Conservation (phyloP, 2,329 filamentous ascomycete genomes). For the Paecilomyces variotii region DNA sequence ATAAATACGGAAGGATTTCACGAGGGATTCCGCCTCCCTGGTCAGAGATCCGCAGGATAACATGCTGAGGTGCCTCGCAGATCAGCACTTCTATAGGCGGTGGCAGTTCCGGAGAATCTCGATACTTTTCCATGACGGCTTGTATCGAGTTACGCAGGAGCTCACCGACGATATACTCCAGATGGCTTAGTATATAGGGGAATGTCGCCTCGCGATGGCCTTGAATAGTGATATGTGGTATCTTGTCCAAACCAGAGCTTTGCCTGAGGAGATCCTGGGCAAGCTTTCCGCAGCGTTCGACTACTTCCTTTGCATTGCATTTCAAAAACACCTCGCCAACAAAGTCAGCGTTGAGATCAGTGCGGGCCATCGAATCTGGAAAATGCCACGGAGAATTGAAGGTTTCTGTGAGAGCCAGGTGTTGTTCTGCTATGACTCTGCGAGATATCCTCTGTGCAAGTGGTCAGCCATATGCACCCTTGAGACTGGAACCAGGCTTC, state of each 20-base stretch:
- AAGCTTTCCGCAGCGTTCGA: constrained; percentile 71
- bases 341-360: constrained; percentile 64
- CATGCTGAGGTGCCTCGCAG: constrained; percentile 87
- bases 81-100: constrained; percentile 90
- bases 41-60: constrained; percentile 93
- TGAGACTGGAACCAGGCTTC: not conserved
- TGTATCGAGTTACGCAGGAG: constrained; percentile 91
- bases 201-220: constrained; percentile 87
- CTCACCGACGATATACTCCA: constrained; percentile 96
- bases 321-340: constrained; percentile 93
- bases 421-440: constrained; percentile 94
- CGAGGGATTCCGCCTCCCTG: constrained; percentile 85
- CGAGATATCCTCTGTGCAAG: constrained; percentile 71
- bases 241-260: constrained; percentile 62
- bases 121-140: constrained; percentile 71
- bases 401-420: constrained; percentile 88
- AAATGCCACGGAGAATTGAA: constrained; percentile 89
- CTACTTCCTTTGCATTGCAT: constrained; percentile 82
- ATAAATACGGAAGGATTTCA: constrained; percentile 79
- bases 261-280: constrained; percentile 66
- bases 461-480: constrained; percentile 5
- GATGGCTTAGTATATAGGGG: constrained; percentile 89
- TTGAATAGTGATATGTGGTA: constrained; percentile 74
- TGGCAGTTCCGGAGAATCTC: constrained; percentile 42
- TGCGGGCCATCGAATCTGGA: constrained; percentile 62